Evolutionary conservation across 441 rosid genomes (phyloP), one percentile per base, ranked within the genome.

Genomic region (Croton laevigatus): DNA sequence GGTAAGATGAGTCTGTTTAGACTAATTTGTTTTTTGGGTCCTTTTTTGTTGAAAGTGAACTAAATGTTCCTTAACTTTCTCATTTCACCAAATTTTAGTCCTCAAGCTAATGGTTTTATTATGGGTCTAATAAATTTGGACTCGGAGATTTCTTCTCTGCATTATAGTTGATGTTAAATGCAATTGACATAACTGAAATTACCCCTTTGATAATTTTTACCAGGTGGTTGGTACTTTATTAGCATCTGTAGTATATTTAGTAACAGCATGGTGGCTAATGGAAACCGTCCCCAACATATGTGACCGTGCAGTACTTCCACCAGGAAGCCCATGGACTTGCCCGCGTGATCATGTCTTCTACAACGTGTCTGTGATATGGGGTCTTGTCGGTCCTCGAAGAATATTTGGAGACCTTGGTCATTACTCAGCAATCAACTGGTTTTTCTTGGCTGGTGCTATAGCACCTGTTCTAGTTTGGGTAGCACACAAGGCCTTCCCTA

Each of bases 251-350:
- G 90, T 86, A 12, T 87, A 91, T 79, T 77, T 91, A 66, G 45
- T 77, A 79, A 94, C 98, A 23, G 87, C 97, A 38, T 91, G 98
- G 97, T 94, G 98, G 98, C 86, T 94, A 19, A 85, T 94, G 91
- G 89, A 84, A 70, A 88, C 89, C 37, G 80, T 93, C 68, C 71
- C 98, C 0, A 78, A 86, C 75, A 81, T 94, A 71, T 91, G 97
- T 9, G 89, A 87, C 53, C 76, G 83, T 17, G 72, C 84, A 14
- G 65, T 80, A 19, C 79, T 88, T 63, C 79, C 96, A 10, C 11
- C 77, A 2, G 69, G 79, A 59, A 89, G 90, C 34, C 89, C 89
- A 8, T 94, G 98, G 97, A 94, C 94, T 7, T 94, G 97, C 76
- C 97, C 97, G 0, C 59, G 84, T 0, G 98, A 90, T 76, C 91